A percentile compares a stretch with the other conserved stretches of the same genome.
These are phyloP conservation scores for Cadophora malorum DNA, from an alignment of 2,329 filamentous ascomycete species.

Conservation along the genomic window DNA sequence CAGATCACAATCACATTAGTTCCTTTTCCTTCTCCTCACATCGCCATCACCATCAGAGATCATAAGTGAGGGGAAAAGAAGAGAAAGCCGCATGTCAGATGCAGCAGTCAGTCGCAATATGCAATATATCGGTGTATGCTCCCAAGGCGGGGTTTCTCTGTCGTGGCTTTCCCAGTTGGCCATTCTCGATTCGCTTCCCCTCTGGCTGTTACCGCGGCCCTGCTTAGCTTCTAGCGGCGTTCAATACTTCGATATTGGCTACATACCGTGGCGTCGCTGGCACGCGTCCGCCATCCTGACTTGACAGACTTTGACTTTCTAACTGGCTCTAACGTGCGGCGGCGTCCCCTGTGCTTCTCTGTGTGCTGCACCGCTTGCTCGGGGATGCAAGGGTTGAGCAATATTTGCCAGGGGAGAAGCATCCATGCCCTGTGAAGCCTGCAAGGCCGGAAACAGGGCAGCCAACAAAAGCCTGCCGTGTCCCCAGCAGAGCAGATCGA, in stretches of 20 bases:
- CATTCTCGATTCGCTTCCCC: not conserved
- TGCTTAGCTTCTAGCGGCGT: constrained; percentile 11
- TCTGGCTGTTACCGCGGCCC: not conserved
- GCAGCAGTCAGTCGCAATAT: not conserved
- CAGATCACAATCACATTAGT: constrained; percentile 1
- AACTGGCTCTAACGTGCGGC: constrained; percentile 11
- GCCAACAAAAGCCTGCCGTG: constrained; percentile 18
- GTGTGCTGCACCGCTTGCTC: constrained; percentile 16
- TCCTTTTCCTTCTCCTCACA: not conserved
- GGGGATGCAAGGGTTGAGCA: constrained; percentile 19
- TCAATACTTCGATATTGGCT: constrained; percentile 31
- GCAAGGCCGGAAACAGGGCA: not conserved
- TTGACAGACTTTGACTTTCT: not conserved
- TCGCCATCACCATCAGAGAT: not conserved
- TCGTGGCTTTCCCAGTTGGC: not conserved
- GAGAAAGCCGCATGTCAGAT: constrained; percentile 6
- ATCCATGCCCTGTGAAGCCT: not conserved
- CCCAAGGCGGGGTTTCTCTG: constrained; percentile 4
- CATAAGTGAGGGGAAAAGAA: constrained; percentile 1
- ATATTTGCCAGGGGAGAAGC: constrained; percentile 3
- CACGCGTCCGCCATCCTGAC: constrained; percentile 8
- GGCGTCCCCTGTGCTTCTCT: constrained; percentile 5
- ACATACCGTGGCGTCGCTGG: constrained; percentile 21
- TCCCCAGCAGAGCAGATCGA: constrained; percentile 16
- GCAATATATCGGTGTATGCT: constrained; percentile 16